Percentiles rank a stretch among this genome's conserved stretches.
Conservation (phyloP, 345 rosid species). For the Eucalyptus tenuipes region DNA sequence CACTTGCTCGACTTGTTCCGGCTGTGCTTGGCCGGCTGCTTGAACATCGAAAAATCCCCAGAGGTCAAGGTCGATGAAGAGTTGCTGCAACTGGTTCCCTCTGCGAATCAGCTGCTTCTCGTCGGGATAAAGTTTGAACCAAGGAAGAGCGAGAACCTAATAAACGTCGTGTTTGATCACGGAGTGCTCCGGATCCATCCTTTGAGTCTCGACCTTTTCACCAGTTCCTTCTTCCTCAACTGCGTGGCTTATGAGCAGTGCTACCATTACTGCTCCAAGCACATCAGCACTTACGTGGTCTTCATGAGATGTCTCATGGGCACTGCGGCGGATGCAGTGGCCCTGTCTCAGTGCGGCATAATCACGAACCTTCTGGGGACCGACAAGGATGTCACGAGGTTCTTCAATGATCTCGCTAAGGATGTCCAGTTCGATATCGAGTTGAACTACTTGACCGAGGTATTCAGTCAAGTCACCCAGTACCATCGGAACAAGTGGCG, state of each 20-base stretch:
- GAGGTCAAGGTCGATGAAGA: not conserved
- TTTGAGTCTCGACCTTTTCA: not conserved
- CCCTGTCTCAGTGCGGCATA: not conserved
- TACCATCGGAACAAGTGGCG: not conserved
- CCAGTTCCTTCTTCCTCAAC: not conserved
- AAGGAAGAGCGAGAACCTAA: not conserved
- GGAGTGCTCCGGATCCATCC: not conserved
- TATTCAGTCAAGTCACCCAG: not conserved
- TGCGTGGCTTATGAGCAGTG: not conserved
- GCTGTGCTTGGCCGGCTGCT: not conserved
- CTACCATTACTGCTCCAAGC: not conserved
- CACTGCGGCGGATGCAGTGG: not conserved
- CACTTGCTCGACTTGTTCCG: not conserved
- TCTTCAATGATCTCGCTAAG: not conserved
- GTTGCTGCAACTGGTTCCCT: not conserved
- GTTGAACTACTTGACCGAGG: not conserved
- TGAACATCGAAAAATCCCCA: rapidly evolving
- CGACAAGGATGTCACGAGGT: not conserved
- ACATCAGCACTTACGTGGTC: not conserved
- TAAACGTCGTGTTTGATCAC: not conserved
- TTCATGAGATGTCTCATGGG: not conserved
- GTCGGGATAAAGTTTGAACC: not conserved
- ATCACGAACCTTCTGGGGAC: not conserved
- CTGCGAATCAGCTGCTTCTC: not conserved
- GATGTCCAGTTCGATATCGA: not conserved